These are phyloP conservation scores for Breviolum minutum DNA, from an alignment of 73 alveolate species.

Conservation along the genomic window DNA sequence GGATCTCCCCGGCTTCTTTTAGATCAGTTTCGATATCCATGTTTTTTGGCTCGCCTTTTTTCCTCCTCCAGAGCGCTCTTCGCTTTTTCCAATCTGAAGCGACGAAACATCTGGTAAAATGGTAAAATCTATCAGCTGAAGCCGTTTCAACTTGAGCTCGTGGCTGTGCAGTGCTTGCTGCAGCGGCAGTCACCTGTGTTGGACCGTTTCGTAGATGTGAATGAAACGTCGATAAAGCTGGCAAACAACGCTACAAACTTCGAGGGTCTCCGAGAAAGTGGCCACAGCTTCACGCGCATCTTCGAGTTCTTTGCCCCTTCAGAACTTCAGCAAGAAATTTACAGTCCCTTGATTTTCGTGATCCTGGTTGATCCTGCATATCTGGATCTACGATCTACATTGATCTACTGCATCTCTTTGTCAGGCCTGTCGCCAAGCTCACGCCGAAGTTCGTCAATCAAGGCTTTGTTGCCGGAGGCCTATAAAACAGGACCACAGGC, in stretches of 20 bases:
- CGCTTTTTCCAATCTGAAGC: constrained; percentile 31
- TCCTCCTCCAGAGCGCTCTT: constrained; percentile 55
- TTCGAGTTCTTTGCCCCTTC: constrained; percentile 47
- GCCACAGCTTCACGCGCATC: constrained; percentile 64
- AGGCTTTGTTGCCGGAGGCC: constrained; percentile 86
- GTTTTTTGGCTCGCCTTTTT: background rate
- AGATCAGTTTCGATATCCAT: background rate
- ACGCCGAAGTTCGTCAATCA: constrained; percentile 61
- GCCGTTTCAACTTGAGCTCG: background rate
- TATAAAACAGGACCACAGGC: background rate
- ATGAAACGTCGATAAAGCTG: background rate
- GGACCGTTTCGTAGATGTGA: too few relatives aligned
- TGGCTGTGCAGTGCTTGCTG: background rate
- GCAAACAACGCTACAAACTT: background rate
- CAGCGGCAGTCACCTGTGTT: background rate
- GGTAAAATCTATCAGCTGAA: too few relatives aligned
- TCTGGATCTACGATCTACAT: too few relatives aligned
- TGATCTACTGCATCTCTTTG: too few relatives aligned
- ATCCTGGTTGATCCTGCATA: too few relatives aligned
- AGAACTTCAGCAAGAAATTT: background rate
- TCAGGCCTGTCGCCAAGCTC: constrained; percentile 51
- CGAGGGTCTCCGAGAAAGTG: background rate
- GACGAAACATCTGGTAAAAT: background rate
- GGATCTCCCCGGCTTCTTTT: too few relatives aligned
- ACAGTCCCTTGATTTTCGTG: background rate